Base-by-base conservation (phyloP, 1,284 basidiomycete species). In the Amylostereum chailletii region DNA sequence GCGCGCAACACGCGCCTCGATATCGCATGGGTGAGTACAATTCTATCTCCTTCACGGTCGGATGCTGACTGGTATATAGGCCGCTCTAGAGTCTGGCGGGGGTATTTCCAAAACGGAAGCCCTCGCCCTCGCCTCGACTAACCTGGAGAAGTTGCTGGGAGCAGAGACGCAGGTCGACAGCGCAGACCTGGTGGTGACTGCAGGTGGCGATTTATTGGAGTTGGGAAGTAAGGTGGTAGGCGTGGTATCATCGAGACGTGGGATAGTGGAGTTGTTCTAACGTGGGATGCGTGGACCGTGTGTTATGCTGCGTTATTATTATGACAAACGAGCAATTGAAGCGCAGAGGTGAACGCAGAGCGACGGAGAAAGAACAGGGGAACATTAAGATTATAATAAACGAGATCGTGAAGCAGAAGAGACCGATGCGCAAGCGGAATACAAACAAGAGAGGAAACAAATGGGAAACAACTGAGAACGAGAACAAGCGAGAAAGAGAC, bases 1-100 rank as follows among this genome's bases (percentile, higher is more conserved):
- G 74, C 75, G 0, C 61, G 70, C 3, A 74, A 75, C 38, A 68
- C 76, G 0, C 67, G 79, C 2, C 79, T 77, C 57, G 79, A 83
- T 55, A 66, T 75, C 5, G 75, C 71, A 33, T 78, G 76, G 77
- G 74, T 70, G 51, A 7, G 64, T 61, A 29, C 11, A 26, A 30
- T 9, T 27, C 42, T 36, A 46, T 32, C 31, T 48, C 27, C 29
- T 41, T 36, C 11, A 8, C n/a, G 8, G 8, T 37, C n/a, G 36
- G 36, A n/a, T 34, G 43, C 27, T 44, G 7, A 31, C 27, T 29
- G 27, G 6, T 2, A 6, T 8, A 26, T 42, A 26, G 32, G 27
- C 34, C 4, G 59, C 62, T 7, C 57, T 67, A 8, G 68, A 72
- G 32, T 67, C 71, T 1, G 62, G 64, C 9, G 68, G 67, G 7